phyloP scores from a whole-genome alignment of 73 alveolate genomes.

The Uronychia setigera region DNA sequence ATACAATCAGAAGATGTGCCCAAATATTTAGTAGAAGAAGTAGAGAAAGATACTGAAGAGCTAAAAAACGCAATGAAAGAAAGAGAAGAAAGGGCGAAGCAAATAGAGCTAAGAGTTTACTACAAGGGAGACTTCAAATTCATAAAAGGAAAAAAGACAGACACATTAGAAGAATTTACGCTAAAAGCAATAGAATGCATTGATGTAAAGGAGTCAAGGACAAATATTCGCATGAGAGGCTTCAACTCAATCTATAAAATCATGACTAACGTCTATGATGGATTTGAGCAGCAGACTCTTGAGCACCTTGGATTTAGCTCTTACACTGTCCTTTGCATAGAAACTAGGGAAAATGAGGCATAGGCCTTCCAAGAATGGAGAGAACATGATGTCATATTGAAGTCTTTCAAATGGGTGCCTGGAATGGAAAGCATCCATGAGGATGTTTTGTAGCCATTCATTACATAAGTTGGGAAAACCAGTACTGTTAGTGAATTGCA shows the following conservation, averaged over 20 bases:
- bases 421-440: neutral
- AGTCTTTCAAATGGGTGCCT: neutral
- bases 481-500: neutral
- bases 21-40: constrained; percentile 45
- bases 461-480: neutral
- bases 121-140: constrained; percentile 5
- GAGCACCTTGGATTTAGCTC: neutral
- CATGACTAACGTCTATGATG: neutral
- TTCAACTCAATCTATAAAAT: neutral
- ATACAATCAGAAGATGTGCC: constrained; percentile 58
- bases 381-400: neutral
- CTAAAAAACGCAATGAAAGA: constrained; percentile 66
- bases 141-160: neutral
- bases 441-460: neutral
- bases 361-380: neutral
- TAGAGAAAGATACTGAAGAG: constrained; percentile 70
- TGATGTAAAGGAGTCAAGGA: neutral
- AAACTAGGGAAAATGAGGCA: neutral
- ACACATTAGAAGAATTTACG: neutral
- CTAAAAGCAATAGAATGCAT: neutral
- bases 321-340: neutral
- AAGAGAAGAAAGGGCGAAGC: constrained; percentile 51
- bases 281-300: constrained; percentile 1
- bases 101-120: constrained; percentile 1
- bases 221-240: neutral